phyloP scores from a whole-genome alignment of 129 eudicot species.

The Flaveria robusta region DNA sequence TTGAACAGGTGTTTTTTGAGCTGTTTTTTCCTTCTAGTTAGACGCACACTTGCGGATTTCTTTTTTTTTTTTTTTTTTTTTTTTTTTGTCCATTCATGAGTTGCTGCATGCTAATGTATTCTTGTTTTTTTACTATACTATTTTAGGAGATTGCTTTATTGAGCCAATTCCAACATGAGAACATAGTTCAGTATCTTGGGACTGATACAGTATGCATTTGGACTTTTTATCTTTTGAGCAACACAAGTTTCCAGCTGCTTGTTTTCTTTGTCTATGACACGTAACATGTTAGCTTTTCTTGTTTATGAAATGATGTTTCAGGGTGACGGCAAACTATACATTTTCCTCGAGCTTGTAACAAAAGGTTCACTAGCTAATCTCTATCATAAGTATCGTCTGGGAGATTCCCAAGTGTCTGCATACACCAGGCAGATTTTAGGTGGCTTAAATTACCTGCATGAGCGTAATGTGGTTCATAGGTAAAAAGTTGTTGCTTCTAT shows the following conservation, averaged over 20 bases:
- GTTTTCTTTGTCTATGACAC: not conserved
- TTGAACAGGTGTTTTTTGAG: slow-evolving; percentile 56
- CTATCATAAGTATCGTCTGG: slow-evolving; percentile 34
- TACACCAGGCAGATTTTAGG: slow-evolving; percentile 74
- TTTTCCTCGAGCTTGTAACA: slow-evolving; percentile 50
- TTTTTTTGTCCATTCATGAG: not conserved
- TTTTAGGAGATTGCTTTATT: slow-evolving; percentile 66
- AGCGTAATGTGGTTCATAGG: slow-evolving; percentile 69
- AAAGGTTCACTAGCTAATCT: slow-evolving; percentile 49
- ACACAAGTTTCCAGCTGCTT: slow-evolving; percentile 8
- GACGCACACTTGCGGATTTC: not conserved
- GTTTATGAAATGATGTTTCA: slow-evolving; percentile 22
- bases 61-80: not conserved
- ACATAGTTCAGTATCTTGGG: slow-evolving; percentile 70
- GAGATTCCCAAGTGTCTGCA: slow-evolving; percentile 66
- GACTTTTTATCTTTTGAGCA: not conserved
- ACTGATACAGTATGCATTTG: slow-evolving; percentile 47
- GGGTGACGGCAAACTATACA: slow-evolving; percentile 45
- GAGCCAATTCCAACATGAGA: slow-evolving; percentile 63
- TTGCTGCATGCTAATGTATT: slow-evolving; percentile 4
- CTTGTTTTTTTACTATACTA: not conserved
- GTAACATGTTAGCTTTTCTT: not conserved
- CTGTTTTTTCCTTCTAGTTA: slow-evolving; percentile 4
- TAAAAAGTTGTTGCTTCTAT: not conserved
- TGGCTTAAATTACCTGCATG: slow-evolving; percentile 64